Conservation (phyloP, 73 alveolate species). For the Paramecium octaurelia region DNA sequence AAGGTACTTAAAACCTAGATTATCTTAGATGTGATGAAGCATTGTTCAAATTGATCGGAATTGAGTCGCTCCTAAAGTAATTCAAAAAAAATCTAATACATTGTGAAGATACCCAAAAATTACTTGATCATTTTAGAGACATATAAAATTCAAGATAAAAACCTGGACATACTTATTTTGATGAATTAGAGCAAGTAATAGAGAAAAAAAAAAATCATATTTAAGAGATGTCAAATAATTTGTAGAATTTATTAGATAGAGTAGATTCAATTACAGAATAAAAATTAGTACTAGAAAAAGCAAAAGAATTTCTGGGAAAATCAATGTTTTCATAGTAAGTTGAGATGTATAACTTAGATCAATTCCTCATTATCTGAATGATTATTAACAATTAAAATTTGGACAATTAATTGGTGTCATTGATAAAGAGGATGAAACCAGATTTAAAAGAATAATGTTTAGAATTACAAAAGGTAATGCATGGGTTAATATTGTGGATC, state of each 20-base stretch:
- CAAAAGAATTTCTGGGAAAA: conserved; percentile 35
- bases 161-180: conserved; percentile 65
- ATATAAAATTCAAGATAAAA: background rate
- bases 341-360: background rate
- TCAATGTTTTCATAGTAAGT: background rate
- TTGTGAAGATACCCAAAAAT: conserved; percentile 43
- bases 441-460: conserved; percentile 87
- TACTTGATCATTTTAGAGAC: conserved; percentile 53
- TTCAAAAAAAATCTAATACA: conserved; percentile 63
- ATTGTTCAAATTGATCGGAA: conserved; percentile 50
- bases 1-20: background rate
- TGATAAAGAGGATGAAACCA: conserved; percentile 76
- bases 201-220: conserved; percentile 15
- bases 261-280: conserved; percentile 35
- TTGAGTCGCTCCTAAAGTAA: conserved; percentile 57
- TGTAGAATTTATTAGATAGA: conserved; percentile 42
- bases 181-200: conserved; percentile 54
- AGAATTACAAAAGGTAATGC: conserved; percentile 96
- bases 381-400: background rate
- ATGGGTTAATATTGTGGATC: conserved; percentile 49
- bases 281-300: conserved; percentile 43
- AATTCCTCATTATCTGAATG: background rate
- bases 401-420: conserved; percentile 82
- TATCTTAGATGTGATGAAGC: conserved; percentile 77
- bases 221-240: conserved; percentile 33